phyloP scores from a whole-genome alignment of 306 rosid species.

The Inga leiocalycina region DNA sequence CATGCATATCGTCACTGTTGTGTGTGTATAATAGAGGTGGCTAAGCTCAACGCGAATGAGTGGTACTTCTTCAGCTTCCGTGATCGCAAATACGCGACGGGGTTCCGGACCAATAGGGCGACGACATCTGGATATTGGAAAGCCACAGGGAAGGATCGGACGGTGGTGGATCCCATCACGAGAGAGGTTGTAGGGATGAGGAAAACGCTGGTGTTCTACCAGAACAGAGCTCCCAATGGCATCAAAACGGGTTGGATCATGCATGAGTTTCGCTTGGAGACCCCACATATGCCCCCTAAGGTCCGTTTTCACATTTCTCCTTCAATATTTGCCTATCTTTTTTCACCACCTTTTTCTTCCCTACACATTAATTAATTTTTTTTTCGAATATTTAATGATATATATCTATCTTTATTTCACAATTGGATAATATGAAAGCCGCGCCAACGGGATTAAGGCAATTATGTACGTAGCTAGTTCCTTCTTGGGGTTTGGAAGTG shows the following conservation, averaged over 20 bases:
- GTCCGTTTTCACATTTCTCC: conserved; percentile 37
- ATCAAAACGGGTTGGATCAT: conserved; percentile 96
- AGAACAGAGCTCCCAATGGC: conserved; percentile 94
- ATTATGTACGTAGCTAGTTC: neutral
- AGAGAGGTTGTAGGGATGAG: conserved; percentile 90
- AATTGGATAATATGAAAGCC: neutral
- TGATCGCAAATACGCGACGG: conserved; percentile 94
- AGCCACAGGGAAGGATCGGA: conserved; percentile 96
- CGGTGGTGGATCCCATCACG: conserved; percentile 64
- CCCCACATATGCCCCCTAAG: conserved; percentile 99
- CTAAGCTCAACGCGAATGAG: conserved; percentile 86
- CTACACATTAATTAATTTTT: neutral
- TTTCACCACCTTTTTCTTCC: neutral
- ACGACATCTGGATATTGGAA: conserved; percentile 92
- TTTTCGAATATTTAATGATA: neutral
- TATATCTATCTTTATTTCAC: neutral
- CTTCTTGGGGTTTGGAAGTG: neutral
- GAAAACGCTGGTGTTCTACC: conserved; percentile 90
- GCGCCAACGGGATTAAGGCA: neutral
- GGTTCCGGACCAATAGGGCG: conserved; percentile 84
- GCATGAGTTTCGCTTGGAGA: conserved; percentile 97
- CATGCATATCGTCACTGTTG: neutral
- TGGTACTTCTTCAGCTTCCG: conserved; percentile 98
- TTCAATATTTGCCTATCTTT: neutral
- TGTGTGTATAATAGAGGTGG: conserved; percentile 63